phyloP scores from a whole-genome alignment of 176 grass and related monocot species.

The Puya raimondii region DNA sequence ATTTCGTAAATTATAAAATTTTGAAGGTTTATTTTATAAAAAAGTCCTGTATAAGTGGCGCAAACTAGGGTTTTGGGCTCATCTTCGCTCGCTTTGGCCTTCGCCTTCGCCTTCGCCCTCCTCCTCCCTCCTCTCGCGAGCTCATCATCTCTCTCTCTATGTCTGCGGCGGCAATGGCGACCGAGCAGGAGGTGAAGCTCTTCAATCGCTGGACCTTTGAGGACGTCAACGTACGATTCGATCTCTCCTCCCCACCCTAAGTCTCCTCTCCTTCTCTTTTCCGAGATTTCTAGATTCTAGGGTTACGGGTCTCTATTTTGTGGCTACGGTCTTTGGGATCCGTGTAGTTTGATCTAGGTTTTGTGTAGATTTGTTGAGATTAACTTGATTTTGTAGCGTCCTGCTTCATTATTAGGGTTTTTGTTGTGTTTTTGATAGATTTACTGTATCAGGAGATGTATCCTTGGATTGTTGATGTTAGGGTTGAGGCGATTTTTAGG shows the following conservation, averaged over 20 bases:
- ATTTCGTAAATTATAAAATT: too few relatives aligned
- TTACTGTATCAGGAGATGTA: too few relatives aligned
- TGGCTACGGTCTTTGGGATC: too few relatives aligned
- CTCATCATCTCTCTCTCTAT: neutral
- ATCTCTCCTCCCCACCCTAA: neutral
- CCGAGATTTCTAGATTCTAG: neutral
- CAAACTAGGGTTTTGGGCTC: neutral
- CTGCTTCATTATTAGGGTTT: too few relatives aligned
- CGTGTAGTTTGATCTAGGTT: too few relatives aligned
- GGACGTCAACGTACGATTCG: neutral
- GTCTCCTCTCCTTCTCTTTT: neutral
- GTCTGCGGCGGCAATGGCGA: neutral
- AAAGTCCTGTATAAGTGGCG: too few relatives aligned
- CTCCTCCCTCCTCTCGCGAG: neutral
- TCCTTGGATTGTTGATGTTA: too few relatives aligned
- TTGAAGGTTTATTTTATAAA: too few relatives aligned
- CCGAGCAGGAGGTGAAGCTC: neutral
- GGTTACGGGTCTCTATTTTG: neutral
- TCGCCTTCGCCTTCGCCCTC: neutral
- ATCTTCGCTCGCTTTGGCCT: neutral
- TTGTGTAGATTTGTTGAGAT: too few relatives aligned
- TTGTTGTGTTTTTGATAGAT: too few relatives aligned
- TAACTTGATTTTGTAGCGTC: too few relatives aligned
- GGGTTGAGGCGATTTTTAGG: too few relatives aligned
- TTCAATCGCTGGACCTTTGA: slow-evolving; percentile 2